Percentiles rank a stretch among this genome's conserved stretches.
Conservation (phyloP, 768 basidiomycete genomes). For the Russula sp. region DNA sequence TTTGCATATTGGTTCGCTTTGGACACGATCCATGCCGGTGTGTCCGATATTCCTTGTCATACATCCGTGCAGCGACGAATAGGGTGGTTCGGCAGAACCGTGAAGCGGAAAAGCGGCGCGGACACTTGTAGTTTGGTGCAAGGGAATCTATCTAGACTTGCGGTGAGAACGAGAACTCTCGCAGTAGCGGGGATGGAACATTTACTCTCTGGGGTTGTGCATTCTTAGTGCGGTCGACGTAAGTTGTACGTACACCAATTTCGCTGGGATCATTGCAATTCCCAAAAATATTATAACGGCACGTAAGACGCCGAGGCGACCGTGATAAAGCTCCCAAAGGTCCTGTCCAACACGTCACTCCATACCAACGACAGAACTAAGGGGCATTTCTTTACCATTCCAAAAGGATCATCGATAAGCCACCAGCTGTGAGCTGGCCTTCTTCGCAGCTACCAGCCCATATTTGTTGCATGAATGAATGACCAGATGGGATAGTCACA, state of each 20-base stretch:
- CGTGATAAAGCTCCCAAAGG: conserved; percentile 37
- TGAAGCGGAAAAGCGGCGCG: conserved; percentile 1
- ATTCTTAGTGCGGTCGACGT: conserved; percentile 38
- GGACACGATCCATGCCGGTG: conserved; percentile 35
- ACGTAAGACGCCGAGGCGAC: conserved; percentile 33
- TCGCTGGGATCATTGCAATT: conserved; percentile 31
- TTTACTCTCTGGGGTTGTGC: conserved; percentile 36
- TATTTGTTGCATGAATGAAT: conserved; percentile 36
- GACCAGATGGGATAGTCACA: conserved; percentile 32
- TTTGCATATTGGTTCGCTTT: conserved; percentile 34
- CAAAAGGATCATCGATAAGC: conserved; percentile 36
- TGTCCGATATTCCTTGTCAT: conserved; percentile 22
- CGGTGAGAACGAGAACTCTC: not conserved
- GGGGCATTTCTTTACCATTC: conserved; percentile 26
- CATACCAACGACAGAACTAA: not conserved
- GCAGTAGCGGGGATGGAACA: not conserved
- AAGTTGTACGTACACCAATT: conserved; percentile 36
- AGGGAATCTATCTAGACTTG: conserved; percentile 38
- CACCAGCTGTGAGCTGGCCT: conserved; percentile 39
- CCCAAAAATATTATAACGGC: too few relatives aligned
- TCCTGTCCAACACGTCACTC: conserved; percentile 28
- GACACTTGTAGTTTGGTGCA: conserved; percentile 37
- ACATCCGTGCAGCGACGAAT: not conserved
- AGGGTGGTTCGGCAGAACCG: not conserved
- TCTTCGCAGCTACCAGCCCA: conserved; percentile 43